Evolutionary conservation across 2,329 filamentous ascomycete genomes (phyloP).

Genomic region (Sporothrix pseudoabietina): DNA sequence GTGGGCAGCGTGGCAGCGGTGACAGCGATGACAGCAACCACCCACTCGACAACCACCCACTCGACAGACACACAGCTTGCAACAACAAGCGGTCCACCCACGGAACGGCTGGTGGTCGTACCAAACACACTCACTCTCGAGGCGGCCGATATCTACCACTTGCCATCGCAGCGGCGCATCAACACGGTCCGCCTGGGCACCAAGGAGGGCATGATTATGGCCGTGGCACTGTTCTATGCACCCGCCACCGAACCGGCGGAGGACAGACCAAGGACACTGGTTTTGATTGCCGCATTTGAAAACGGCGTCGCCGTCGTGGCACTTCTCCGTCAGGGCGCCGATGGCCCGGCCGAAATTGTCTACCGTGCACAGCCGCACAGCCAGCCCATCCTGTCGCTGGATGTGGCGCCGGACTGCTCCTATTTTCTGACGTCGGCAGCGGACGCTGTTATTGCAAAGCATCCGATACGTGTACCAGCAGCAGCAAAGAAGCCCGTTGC

Average conservation of each 20-base stretch:
- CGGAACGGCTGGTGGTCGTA: slow-evolving; percentile 65
- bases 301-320: slow-evolving; percentile 74
- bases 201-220: slow-evolving; percentile 85
- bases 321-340: slow-evolving; percentile 46
- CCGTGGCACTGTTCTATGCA: slow-evolving; percentile 62
- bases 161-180: slow-evolving; percentile 73
- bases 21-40: neutral
- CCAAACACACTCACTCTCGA: slow-evolving; percentile 76
- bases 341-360: slow-evolving; percentile 50
- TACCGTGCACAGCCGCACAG: slow-evolving; percentile 71
- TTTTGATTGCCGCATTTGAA: slow-evolving; percentile 81
- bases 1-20: neutral
- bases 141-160: slow-evolving; percentile 78
- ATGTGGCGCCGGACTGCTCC: slow-evolving; percentile 52
- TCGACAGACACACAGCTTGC: neutral
- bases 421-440: slow-evolving; percentile 80
- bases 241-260: slow-evolving; percentile 39
- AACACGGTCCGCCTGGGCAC: slow-evolving; percentile 56
- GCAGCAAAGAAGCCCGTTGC: neutral
- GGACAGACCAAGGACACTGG: slow-evolving; percentile 30
- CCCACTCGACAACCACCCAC: slow-evolving; percentile 40
- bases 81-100: neutral
- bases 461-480: slow-evolving; percentile 58
- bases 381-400: slow-evolving; percentile 80
- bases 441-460: slow-evolving; percentile 76